Conservation (phyloP, 768 basidiomycete genomes). For the Trametes gibbosa region DNA sequence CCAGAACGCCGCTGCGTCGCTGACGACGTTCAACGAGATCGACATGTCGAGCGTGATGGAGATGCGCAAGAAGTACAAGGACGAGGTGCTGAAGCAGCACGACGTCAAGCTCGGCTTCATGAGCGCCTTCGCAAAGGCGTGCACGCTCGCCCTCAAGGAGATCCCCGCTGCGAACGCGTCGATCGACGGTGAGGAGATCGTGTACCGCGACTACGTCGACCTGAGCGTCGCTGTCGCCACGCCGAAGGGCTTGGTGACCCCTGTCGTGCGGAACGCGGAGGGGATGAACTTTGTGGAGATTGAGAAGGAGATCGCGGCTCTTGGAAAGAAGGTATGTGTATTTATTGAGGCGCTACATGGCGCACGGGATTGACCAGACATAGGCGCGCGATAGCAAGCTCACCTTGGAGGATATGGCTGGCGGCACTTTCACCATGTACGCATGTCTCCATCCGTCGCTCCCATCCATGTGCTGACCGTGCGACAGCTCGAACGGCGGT, state of each 20-base stretch:
- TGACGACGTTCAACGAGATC: constrained; percentile 99
- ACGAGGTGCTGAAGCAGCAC: constrained; percentile 82
- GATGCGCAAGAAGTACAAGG: constrained; percentile 94
- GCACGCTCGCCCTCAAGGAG: constrained; percentile 79
- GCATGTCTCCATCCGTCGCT: constrained; percentile 27
- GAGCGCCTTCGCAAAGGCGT: constrained; percentile 93
- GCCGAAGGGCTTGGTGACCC: constrained; percentile 95
- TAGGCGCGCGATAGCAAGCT: constrained; percentile 90
- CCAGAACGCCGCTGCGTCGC: constrained; percentile 92
- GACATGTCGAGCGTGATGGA: constrained; percentile 97
- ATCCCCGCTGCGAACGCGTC: constrained; percentile 93
- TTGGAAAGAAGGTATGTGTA: constrained; percentile 78
- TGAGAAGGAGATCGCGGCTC: constrained; percentile 85
- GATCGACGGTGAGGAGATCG: constrained; percentile 92
- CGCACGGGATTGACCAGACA: background rate
- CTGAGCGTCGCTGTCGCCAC: constrained; percentile 95
- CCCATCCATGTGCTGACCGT: background rate
- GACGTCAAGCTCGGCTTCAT: constrained; percentile 98
- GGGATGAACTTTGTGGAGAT: constrained; percentile 83
- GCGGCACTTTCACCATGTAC: constrained; percentile 98
- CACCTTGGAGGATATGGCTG: constrained; percentile 97
- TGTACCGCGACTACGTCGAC: constrained; percentile 91
- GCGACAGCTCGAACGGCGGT: constrained; percentile 88
- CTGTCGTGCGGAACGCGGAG: constrained; percentile 91
- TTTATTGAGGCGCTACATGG: background rate